Percentiles rank a stretch among this genome's conserved stretches.
phyloP scores from a whole-genome alignment of 2,329 filamentous ascomycete genomes.

The Fusarium sp. region DNA sequence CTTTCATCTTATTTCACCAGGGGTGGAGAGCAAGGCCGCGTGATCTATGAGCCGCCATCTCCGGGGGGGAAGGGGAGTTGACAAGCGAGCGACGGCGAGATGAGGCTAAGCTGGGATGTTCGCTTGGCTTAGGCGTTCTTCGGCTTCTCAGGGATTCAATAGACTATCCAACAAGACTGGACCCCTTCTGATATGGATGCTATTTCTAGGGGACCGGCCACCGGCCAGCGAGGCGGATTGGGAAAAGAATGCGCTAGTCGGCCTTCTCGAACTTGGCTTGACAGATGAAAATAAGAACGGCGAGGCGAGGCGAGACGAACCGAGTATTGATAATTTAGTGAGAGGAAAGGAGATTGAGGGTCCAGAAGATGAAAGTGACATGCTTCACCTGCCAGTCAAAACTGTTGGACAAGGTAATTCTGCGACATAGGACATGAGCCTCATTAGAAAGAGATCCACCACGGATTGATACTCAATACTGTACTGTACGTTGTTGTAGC shows the following conservation, averaged over 20 bases:
- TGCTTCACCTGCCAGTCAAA: constrained; percentile 12
- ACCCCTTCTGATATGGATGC: not conserved
- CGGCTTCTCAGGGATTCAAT: constrained; percentile 21
- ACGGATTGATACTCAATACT: constrained; percentile 1
- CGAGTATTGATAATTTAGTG: not conserved
- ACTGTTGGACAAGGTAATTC: not conserved
- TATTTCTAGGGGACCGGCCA: constrained; percentile 7
- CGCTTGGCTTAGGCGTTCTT: constrained; percentile 13
- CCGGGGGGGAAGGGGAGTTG: constrained; percentile 32
- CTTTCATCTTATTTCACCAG: constrained; percentile 38
- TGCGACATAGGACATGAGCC: constrained; percentile 14
- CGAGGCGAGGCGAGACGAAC: constrained; percentile 1
- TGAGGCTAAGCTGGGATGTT: constrained; percentile 41
- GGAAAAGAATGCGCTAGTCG: constrained; percentile 14
- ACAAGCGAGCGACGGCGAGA: constrained; percentile 36
- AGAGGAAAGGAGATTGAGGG: constrained; percentile 22
- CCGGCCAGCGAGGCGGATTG: constrained; percentile 24
- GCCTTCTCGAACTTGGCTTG: constrained; percentile 36
- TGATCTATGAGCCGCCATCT: constrained; percentile 48
- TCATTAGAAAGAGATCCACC: constrained; percentile 21
- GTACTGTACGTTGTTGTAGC: not conserved
- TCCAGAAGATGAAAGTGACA: constrained; percentile 7
- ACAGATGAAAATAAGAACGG: constrained; percentile 1
- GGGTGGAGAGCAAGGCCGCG: constrained; percentile 36
- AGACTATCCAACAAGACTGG: not conserved